Percentiles rank a stretch among this genome's conserved stretches.
phyloP scores from a whole-genome alignment of 345 rosid species.

The Hypericum perforatum region DNA sequence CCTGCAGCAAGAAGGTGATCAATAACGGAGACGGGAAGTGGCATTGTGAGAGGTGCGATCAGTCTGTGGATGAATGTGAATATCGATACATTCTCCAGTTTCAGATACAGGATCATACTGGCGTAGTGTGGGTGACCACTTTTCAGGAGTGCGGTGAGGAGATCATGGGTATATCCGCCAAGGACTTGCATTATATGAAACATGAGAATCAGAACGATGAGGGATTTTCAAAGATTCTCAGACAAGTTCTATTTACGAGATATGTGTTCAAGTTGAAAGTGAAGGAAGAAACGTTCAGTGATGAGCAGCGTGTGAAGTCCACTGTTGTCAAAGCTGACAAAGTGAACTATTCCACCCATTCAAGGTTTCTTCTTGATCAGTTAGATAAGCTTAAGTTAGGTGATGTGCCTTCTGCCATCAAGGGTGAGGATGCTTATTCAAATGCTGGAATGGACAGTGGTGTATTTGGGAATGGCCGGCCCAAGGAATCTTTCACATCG shows the following conservation, averaged over 20 bases:
- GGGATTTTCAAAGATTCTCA: constrained; percentile 52
- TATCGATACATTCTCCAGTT: constrained; percentile 75
- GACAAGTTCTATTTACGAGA: constrained; percentile 51
- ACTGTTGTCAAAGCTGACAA: constrained; percentile 70
- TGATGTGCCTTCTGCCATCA: constrained; percentile 21
- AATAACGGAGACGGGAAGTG: constrained; percentile 91
- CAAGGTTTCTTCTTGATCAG: constrained; percentile 52
- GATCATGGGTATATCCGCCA: constrained; percentile 79
- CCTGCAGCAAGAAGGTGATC: constrained; percentile 77
- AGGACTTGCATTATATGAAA: constrained; percentile 56
- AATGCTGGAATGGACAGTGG: constrained; percentile 17
- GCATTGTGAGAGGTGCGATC: constrained; percentile 82
- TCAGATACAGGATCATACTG: constrained; percentile 91
- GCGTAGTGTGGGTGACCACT: constrained; percentile 77
- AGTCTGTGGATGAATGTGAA: constrained; percentile 61
- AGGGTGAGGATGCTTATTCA: constrained; percentile 24
- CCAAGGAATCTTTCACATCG: constrained; percentile 17
- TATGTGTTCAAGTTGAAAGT: constrained; percentile 75
- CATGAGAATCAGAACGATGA: constrained; percentile 59
- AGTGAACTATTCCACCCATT: constrained; percentile 44
- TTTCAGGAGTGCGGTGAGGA: constrained; percentile 83
- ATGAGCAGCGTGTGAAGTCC: constrained; percentile 84
- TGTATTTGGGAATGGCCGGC: constrained; percentile 23
- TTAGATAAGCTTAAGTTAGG: constrained; percentile 42
- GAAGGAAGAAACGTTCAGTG: constrained; percentile 78